phyloP scores from a whole-genome alignment of 2,329 filamentous ascomycete species.

The Alternaria viburni region DNA sequence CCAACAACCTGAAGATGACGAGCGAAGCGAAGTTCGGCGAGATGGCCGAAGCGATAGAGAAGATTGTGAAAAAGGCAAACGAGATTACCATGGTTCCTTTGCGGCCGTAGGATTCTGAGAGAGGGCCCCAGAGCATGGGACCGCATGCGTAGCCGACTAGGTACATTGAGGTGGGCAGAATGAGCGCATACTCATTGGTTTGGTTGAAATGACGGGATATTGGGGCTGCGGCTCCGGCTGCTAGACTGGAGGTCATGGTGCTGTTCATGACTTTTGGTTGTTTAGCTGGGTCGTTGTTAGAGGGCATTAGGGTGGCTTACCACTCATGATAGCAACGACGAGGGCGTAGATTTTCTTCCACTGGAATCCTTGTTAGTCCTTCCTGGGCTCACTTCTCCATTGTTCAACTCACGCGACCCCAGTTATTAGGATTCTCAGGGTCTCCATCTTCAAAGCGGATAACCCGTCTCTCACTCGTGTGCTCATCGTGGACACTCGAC shows the following conservation, averaged over 20 bases:
- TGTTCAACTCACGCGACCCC: slow-evolving; percentile 36
- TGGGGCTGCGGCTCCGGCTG: slow-evolving; percentile 66
- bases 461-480: slow-evolving; percentile 27
- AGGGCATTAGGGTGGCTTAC: slow-evolving; percentile 46
- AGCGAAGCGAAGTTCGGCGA: slow-evolving; percentile 53
- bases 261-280: slow-evolving; percentile 60
- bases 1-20: slow-evolving; percentile 53
- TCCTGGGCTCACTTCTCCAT: neutral
- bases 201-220: slow-evolving; percentile 66
- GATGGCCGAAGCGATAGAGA: slow-evolving; percentile 54
- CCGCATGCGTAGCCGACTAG: slow-evolving; percentile 57
- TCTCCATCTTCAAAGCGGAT: slow-evolving; percentile 51
- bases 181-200: slow-evolving; percentile 51
- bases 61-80: slow-evolving; percentile 56
- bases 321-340: slow-evolving; percentile 60
- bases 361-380: slow-evolving; percentile 41
- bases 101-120: slow-evolving; percentile 55
- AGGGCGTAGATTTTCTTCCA: slow-evolving; percentile 62
- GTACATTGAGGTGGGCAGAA: slow-evolving; percentile 59
- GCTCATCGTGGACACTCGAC: slow-evolving; percentile 1
- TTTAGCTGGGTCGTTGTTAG: slow-evolving; percentile 1
- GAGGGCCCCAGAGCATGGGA: slow-evolving; percentile 53
- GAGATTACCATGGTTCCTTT: slow-evolving; percentile 58
- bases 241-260: slow-evolving; percentile 68
- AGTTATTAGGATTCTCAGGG: slow-evolving; percentile 52